phyloP scores from a whole-genome alignment of 768 basidiomycete species.

The Asterophora lycoperdoides region DNA sequence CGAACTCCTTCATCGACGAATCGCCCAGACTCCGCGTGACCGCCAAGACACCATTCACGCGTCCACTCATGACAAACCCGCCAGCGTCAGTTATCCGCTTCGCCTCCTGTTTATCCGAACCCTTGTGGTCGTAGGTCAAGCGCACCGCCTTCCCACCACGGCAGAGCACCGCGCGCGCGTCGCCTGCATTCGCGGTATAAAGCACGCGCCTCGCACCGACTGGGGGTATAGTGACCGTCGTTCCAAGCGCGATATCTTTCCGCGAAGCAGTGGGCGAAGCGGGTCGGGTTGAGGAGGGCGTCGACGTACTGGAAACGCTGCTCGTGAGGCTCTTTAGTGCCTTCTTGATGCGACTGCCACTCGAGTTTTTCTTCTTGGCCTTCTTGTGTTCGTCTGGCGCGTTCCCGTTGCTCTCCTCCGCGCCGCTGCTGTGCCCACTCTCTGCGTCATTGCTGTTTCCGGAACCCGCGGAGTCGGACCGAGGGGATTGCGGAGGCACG shows the following conservation, averaged over 20 bases:
- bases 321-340: slow-evolving; percentile 49
- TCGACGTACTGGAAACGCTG: slow-evolving; percentile 29
- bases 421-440: slow-evolving; percentile 42
- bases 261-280: slow-evolving; percentile 28
- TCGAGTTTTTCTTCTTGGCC: slow-evolving; percentile 35
- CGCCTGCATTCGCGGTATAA: slow-evolving; percentile 95
- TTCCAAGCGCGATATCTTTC: slow-evolving; percentile 27
- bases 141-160: slow-evolving; percentile 87
- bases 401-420: slow-evolving; percentile 40
- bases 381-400: slow-evolving; percentile 25
- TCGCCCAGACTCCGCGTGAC: slow-evolving; percentile 96
- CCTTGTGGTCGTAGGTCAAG: slow-evolving; percentile 98
- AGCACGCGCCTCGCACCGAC: slow-evolving; percentile 64
- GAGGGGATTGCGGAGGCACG: slow-evolving; percentile 25
- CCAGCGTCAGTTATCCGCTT: slow-evolving; percentile 97
- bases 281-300: slow-evolving; percentile 32
- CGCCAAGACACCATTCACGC: slow-evolving; percentile 95
- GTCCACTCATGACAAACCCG: slow-evolving; percentile 97
- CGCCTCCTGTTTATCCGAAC: slow-evolving; percentile 93
- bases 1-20: slow-evolving; percentile 99
- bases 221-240: slow-evolving; percentile 41
- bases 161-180: slow-evolving; percentile 91
- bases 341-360: slow-evolving; percentile 49
- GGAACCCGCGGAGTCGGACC: slow-evolving; percentile 33
- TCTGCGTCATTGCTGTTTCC: slow-evolving; percentile 29